Base-by-base conservation (phyloP, 1,284 basidiomycete genomes). In the Xerocomus amazonicus region DNA sequence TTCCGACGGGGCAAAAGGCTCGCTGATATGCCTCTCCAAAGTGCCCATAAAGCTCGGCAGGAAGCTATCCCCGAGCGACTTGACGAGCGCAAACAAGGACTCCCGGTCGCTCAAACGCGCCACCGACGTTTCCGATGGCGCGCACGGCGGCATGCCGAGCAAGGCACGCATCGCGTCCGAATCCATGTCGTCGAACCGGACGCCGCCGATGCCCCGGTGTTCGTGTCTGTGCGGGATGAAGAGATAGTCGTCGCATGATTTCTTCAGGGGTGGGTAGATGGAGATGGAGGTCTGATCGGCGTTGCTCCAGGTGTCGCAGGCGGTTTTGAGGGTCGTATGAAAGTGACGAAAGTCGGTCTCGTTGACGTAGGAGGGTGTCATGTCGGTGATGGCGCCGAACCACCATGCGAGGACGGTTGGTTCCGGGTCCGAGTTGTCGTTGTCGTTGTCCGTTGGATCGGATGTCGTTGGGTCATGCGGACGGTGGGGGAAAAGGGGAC, bases 161-260 rank as follows among this genome's bases (percentile, higher is more conserved):
- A 64, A 32, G 14, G 45, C 26, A 7, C 33, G 43, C 66, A 89
- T 87, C 1, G 71, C 62, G 9, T 77, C 76, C 41, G 74, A 72
- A 58, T 77, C 80, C 53, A 95, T 78, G 68, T 95, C 90, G 69
- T 97, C 95, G 68, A 97, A 97, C 73, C 97, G 97, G 57, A 99
- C 80, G 1, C 95, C 95, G 23, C 96, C 96, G 42, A 99, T 73
- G 3, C 96, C 96, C n/a, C 95, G 82, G 3, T 83, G 73, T 72
- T 98, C 95, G 27, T 73, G 72, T 28, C 94, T 84, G 67, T 98
- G 94, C 3, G 89, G 79, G 62, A 97, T 86, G 72, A 76, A 87
- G 72, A 99, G 97, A 73, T 98, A 97, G 64, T 90, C 82, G 73
- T 98, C 96, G 74, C 94, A 97, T 87, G 92, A 97, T 56, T 79